Conservation (phyloP, 306 rosid genomes). For the Dalbergia oliveri region DNA sequence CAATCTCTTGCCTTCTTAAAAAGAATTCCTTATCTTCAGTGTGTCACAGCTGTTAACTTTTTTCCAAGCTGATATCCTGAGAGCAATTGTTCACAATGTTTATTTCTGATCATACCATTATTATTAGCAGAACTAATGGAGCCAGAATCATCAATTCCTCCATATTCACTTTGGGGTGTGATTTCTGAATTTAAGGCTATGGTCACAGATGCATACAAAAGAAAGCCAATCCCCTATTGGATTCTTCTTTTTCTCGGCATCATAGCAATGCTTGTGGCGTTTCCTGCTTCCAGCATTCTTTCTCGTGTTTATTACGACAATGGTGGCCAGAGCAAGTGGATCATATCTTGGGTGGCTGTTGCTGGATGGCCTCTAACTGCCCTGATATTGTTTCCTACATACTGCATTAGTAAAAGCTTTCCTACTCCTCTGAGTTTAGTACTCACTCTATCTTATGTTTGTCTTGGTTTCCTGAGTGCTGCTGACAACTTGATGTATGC, state of each 20-base stretch:
- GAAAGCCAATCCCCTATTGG: conserved; percentile 82
- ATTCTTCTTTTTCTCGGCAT: conserved; percentile 72
- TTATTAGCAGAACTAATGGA: conserved; percentile 59
- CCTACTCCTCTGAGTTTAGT: conserved; percentile 67
- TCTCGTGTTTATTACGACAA: conserved; percentile 81
- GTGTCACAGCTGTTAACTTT: neutral
- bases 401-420: conserved; percentile 53
- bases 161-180: conserved; percentile 55
- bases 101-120: conserved; percentile 22
- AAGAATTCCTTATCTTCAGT: conserved; percentile 7
- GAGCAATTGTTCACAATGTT: conserved; percentile 14
- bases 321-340: conserved; percentile 94
- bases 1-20: neutral
- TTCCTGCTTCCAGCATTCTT: conserved; percentile 89
- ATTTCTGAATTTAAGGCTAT: conserved; percentile 50
- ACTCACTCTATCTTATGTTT: conserved; percentile 63
- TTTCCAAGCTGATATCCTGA: conserved; percentile 6
- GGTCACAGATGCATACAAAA: conserved; percentile 61
- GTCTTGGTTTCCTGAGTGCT: conserved; percentile 81
- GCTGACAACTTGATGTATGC: conserved; percentile 96
- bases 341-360: conserved; percentile 93
- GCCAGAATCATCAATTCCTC: conserved; percentile 46
- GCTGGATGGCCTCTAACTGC: conserved; percentile 93
- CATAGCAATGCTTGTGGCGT: conserved; percentile 81
- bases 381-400: conserved; percentile 73